Evolutionary conservation across 345 rosid genomes (phyloP), one percentile per base, ranked within the genome.

Genomic region (Acer negundo): DNA sequence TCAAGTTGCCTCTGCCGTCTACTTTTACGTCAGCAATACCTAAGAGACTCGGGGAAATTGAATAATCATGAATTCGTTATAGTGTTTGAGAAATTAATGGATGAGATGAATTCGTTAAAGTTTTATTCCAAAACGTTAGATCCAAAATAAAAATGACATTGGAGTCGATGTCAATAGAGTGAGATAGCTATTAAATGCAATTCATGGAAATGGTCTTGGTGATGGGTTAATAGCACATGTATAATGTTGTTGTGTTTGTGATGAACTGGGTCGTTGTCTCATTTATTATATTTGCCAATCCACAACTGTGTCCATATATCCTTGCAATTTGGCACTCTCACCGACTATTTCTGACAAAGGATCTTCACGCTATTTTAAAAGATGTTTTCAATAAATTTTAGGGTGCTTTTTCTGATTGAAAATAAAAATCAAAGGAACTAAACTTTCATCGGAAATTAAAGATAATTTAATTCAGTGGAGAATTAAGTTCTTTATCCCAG

Each of bases 181-280:
- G 53, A 62, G 17, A 62, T 35, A 46, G 71, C 40, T 44, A 64
- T 16, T 56, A 53, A 71, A 75, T 75, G 72, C 59, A 10, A 55
- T 65, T 70, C 28, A 64, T 40, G 71, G 73, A 80, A 71, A 42
- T 70, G 77, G 77, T 53, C 79, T 31, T 31, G 56, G 20, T n/a
- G 64, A 20, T 23, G 66, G 66, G 75, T 75, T 74, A 20, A 59
- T 22, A 31, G 71, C 82, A 59, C 82, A 40, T 75, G 81, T 47
- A 47, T 63, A 2, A 35, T 71, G 79, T 75, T 75, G 31, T 51
- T 62, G 28, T 62, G 69, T 19, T 56, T 17, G 31, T 42, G 35
- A 38, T 19, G 47, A 26, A 61, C 46, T 13, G 51, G 22, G 10
- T 2, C 46, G 17, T 67, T 55, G 12, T 75, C 75, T 71, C 76